Evolutionary conservation across 1,284 basidiomycete species (phyloP).

Genomic region (Apiotrichum gamsii): DNA sequence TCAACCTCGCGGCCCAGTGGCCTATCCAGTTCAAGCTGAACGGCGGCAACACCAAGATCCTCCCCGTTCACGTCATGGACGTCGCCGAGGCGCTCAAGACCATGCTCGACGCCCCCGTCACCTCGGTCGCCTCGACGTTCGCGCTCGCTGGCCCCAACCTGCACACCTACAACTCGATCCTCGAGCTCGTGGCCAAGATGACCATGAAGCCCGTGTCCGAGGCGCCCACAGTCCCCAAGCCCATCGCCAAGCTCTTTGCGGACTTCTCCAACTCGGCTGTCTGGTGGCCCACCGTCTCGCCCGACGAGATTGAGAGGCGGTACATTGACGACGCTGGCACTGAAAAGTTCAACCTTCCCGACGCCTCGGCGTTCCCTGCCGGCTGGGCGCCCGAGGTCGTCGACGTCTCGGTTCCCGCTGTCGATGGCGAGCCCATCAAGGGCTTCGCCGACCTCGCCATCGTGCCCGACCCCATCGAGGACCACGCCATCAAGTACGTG

Average conservation of each 20-base stretch:
- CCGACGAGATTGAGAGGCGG: slow-evolving; percentile 84
- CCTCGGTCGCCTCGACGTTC: slow-evolving; percentile 60
- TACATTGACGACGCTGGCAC: slow-evolving; percentile 69
- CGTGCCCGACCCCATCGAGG: slow-evolving; percentile 77
- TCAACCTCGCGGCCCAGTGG: slow-evolving; percentile 87
- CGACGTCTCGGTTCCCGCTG: slow-evolving; percentile 23
- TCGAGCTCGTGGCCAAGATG: slow-evolving; percentile 72
- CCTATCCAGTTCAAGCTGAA: slow-evolving; percentile 96
- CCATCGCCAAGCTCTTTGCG: slow-evolving; percentile 62
- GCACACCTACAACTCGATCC: slow-evolving; percentile 76
- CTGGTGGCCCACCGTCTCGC: slow-evolving; percentile 91
- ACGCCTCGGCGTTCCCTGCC: slow-evolving; percentile 22
- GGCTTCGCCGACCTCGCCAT: slow-evolving; percentile 53
- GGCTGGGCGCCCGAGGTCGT: slow-evolving; percentile 54
- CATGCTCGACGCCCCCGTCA: slow-evolving; percentile 61
- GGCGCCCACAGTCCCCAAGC: slow-evolving; percentile 71
- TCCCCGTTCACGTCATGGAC: slow-evolving; percentile 90
- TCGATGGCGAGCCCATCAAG: slow-evolving; percentile 49
- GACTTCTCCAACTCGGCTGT: slow-evolving; percentile 60
- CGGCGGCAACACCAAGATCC: slow-evolving; percentile 73
- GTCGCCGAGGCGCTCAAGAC: slow-evolving; percentile 86
- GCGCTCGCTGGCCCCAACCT: slow-evolving; percentile 84
- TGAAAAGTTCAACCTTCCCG: slow-evolving; percentile 58
- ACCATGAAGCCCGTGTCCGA: slow-evolving; percentile 65
- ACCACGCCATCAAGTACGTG: slow-evolving; percentile 83